Conservation (phyloP, 257 asterid species). For the Cinchona pubescens region DNA sequence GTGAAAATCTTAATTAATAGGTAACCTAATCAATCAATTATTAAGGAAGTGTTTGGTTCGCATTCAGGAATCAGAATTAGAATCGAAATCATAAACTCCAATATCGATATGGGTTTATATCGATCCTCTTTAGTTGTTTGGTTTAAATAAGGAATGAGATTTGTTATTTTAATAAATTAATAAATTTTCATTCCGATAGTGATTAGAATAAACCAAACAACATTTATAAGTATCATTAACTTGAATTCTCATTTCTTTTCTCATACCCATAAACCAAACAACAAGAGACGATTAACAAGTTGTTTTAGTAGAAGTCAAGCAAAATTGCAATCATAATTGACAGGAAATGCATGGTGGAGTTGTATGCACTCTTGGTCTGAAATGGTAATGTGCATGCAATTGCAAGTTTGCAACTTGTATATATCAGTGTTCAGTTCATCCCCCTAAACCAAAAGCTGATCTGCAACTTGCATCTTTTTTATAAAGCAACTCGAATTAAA, state of each 20-base stretch:
- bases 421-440: slow-evolving; percentile 5
- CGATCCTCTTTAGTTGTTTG: no score
- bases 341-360: neutral
- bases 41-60: no score
- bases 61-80: no score
- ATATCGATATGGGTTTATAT: no score
- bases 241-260: no score
- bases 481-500: neutral
- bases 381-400: neutral
- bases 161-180: no score
- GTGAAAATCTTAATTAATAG: neutral
- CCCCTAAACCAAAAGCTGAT: neutral
- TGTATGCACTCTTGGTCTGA: neutral
- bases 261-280: no score
- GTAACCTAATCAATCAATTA: neutral
- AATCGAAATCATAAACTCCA: no score
- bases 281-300: slow-evolving; percentile 13
- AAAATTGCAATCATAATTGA: neutral
- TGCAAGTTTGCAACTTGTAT: neutral
- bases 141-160: no score
- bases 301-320: neutral
- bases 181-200: no score
- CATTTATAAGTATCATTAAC: no score
- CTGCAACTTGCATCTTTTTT: neutral
- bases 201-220: no score